Percentiles rank a stretch among this genome's conserved stretches.
These are phyloP conservation scores for Lactarius hatsudake DNA, from an alignment of 768 basidiomycete genomes.

Conservation along the genomic window DNA sequence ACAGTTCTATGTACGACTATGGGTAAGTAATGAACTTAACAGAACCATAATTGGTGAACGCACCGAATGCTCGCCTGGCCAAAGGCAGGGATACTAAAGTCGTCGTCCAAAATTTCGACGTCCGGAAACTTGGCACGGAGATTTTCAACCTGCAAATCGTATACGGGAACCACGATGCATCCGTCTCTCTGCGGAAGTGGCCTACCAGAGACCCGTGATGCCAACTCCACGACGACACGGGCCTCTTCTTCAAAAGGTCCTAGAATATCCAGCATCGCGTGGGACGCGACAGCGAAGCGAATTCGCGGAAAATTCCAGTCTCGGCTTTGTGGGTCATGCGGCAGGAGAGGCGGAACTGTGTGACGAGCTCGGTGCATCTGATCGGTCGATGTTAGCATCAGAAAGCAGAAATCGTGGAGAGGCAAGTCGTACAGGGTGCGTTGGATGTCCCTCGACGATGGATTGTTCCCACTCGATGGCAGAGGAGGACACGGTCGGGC, in stretches of 20 bases:
- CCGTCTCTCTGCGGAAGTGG: constrained; percentile 31
- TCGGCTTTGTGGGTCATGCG: constrained; percentile 17
- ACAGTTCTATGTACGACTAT: constrained; percentile 39
- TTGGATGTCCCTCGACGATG: constrained; percentile 56
- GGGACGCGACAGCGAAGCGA: constrained; percentile 45
- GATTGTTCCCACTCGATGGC: constrained; percentile 58
- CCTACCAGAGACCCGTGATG: constrained; percentile 34
- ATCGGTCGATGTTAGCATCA: constrained; percentile 9
- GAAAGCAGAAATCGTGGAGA: background rate
- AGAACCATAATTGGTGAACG: constrained; percentile 13
- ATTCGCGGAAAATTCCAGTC: constrained; percentile 56
- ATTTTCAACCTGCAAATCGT: constrained; percentile 51
- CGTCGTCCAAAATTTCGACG: constrained; percentile 41
- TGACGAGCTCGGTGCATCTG: constrained; percentile 57
- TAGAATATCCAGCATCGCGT: constrained; percentile 38
- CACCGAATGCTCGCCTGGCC: constrained; percentile 57
- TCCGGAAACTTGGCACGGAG: constrained; percentile 44
- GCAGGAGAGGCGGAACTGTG: constrained; percentile 31
- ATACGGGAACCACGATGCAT: constrained; percentile 47
- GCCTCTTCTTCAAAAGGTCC: constrained; percentile 45
- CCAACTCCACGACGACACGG: constrained; percentile 36
- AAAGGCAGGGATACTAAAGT: constrained; percentile 42
- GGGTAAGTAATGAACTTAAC: background rate
- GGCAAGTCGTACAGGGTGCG: constrained; percentile 46
- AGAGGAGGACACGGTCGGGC: constrained; percentile 42